Evolutionary conservation across 371 early-diverging fungal genomes (phyloP), one percentile per base, ranked within the genome.

Genomic region (Mortierella sp.): DNA sequence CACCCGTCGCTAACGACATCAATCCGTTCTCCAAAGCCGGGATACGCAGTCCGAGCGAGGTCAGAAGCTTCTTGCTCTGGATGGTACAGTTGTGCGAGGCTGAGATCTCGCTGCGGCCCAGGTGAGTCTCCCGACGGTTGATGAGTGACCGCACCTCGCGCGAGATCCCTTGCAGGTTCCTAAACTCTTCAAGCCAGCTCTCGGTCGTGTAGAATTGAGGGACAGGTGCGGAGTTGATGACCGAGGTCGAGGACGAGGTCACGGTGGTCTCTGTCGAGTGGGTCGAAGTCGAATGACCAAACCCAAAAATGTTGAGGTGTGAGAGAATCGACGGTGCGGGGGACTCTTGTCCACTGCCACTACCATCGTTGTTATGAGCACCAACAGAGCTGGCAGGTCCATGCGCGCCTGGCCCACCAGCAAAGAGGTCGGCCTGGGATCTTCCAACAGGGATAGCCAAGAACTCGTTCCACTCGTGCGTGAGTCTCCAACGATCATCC

Each of bases 111-210:
- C 93, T 95, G 21, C 93, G 89, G 29, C 93, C 91, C 74, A 94
- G 87, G 72, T 92, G 95, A 29, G 91, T 95, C 81, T 92, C 96
- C 24, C 93, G 93, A 60, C 90, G 90, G 76, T 92, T 93, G 72
- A 94, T 89, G 78, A 91, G 91, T 1, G 95, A 91, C 1, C 97
- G 91, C 41, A 97, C 92, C 60, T 96, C 95, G 16, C 95, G 89
- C 11, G 93, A 90, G 3, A 91, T 75, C 27, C 88, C 89, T 73
- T 93, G 91, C 24, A 95, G 84, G 11, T 90, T 86, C 27, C 93
- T 92, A 77, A 92, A 94, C 78, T 96, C 97, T 70, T 95, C 94
- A 35, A 97, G 88, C 98, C 98, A 98, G n/a, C 91, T 91, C 68
- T 95, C 95, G 7, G 96, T 92, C 3, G 94, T 95, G 72, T 90